phyloP scores from a whole-genome alignment of 768 basidiomycete genomes.

The Leccinum pellstonianum region DNA sequence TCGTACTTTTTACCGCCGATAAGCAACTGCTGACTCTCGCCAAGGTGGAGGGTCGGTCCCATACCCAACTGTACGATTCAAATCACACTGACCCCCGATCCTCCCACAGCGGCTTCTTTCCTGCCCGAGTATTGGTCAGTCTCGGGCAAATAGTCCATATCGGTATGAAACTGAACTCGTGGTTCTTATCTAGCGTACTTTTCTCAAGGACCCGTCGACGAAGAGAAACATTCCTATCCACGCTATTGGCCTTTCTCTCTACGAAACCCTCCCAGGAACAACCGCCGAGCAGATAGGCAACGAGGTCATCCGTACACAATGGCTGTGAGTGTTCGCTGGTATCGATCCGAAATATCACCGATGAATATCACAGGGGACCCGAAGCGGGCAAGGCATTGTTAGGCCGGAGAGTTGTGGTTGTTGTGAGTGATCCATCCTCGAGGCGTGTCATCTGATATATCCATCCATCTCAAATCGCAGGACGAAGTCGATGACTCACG shows the following conservation, averaged over 20 bases:
- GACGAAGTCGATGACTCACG: constrained; percentile 89
- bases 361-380: constrained; percentile 47
- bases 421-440: constrained; percentile 49
- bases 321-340: constrained; percentile 63
- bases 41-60: constrained; percentile 77
- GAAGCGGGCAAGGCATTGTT: constrained; percentile 68
- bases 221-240: constrained; percentile 88
- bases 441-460: constrained; percentile 12
- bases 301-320: constrained; percentile 93
- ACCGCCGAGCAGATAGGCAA: constrained; percentile 71
- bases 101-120: constrained; percentile 81
- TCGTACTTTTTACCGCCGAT: constrained; percentile 19
- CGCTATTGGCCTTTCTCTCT: constrained; percentile 94
- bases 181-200: constrained; percentile 60
- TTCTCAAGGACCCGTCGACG: constrained; percentile 66
- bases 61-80: constrained; percentile 11
- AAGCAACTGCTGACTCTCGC: neutral
- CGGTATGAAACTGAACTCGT: neutral
- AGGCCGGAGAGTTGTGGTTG: constrained; percentile 78
- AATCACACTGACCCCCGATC: constrained; percentile 11
- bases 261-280: constrained; percentile 82
- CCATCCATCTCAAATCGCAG: constrained; percentile 35
- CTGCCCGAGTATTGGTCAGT: constrained; percentile 82
- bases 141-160: neutral
- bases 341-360: neutral